Evolutionary conservation across 2,329 filamentous ascomycete species (phyloP).

Genomic region (Sarocladium strictum): DNA sequence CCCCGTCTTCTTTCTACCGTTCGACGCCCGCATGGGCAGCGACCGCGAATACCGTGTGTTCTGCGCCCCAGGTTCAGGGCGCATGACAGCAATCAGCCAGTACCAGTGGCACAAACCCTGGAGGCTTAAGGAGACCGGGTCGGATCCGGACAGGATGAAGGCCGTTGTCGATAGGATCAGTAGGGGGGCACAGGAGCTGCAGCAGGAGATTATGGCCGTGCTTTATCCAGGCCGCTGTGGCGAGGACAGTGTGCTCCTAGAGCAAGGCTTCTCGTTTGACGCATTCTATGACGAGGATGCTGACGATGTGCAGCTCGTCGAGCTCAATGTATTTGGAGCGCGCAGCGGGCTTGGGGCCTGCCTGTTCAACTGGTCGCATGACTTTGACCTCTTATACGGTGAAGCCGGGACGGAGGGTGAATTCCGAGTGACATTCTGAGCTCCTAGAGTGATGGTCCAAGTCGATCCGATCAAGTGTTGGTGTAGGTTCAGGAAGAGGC

Average conservation of each 20-base stretch:
- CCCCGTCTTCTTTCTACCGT: slow-evolving; percentile 32
- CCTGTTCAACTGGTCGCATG: slow-evolving; percentile 38
- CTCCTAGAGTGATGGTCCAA: not conserved
- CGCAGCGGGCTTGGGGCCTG: slow-evolving; percentile 38
- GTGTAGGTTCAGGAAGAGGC: not conserved
- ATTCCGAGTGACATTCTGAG: slow-evolving; percentile 20
- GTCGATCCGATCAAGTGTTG: not conserved
- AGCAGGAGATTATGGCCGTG: slow-evolving; percentile 21
- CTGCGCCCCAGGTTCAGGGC: slow-evolving; percentile 27
- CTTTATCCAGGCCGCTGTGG: slow-evolving; percentile 15
- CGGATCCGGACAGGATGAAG: slow-evolving; percentile 10
- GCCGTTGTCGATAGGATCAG: slow-evolving; percentile 15
- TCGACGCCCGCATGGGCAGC: slow-evolving; percentile 30
- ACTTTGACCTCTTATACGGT: slow-evolving; percentile 31
- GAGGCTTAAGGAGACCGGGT: slow-evolving; percentile 15
- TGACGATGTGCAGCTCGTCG: slow-evolving; percentile 26
- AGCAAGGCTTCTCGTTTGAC: slow-evolving; percentile 38
- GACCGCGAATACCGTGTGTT: slow-evolving; percentile 37
- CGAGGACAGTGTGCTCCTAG: slow-evolving; percentile 23
- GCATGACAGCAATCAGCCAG: slow-evolving; percentile 33
- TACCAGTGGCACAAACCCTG: slow-evolving; percentile 34
- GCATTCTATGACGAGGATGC: slow-evolving; percentile 27
- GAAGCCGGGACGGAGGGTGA: slow-evolving; percentile 19
- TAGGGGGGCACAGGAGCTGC: slow-evolving; percentile 16
- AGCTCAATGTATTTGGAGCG: slow-evolving; percentile 39